Evolutionary conservation across 2,329 filamentous ascomycete genomes (phyloP), one percentile per base, ranked within the genome.

Genomic region (Curvularia sp.): DNA sequence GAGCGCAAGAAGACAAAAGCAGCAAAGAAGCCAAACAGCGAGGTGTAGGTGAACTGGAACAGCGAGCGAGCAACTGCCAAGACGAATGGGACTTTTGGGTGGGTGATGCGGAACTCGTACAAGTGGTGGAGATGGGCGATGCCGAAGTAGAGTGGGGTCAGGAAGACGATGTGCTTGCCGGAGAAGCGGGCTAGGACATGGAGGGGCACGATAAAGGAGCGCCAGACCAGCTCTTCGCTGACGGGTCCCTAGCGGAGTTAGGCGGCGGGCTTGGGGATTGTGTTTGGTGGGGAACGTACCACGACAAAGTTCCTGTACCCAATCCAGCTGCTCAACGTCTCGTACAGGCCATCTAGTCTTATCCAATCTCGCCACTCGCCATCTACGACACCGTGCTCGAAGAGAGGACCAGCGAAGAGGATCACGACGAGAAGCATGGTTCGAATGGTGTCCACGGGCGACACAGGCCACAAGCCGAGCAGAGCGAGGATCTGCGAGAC

Each of bases 91-190:
- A 89, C 87, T 61, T 86, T 82, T 8, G 92, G 91, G 68, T 96
- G 87, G 1, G 90, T 91, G 56, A 96, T 82, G 55, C 90, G 86
- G 78, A 96, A 97, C 79, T 98, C 95, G 80, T 97, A 96, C 76
- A 96, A 92, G 79, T 99, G 95, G 78, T 99, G 94, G 47, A 96
- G 79, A 79, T 99, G 95, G 7, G 95, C 93, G 43, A 97, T 87
- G 50, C 94, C 94, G 74, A 98, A 98, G 75, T 97, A 89, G 10
- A 97, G 80, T 6, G 94, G 94, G 1, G 92, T 91, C 10, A 92
- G 80, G 78, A 96, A 92, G 71, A 96, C 86, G 64, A 91, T 92
- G 39, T 80, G 80, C 2, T 70, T 74, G 3, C 73, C 74, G 3
- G 77, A 74, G 60, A 77, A 42, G 83, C 82, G 49, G 19, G 92